Evolutionary conservation across 179 eudicot genomes (phyloP), one percentile per base, ranked within the genome.

Genomic region (Heliamphora pulchella): DNA sequence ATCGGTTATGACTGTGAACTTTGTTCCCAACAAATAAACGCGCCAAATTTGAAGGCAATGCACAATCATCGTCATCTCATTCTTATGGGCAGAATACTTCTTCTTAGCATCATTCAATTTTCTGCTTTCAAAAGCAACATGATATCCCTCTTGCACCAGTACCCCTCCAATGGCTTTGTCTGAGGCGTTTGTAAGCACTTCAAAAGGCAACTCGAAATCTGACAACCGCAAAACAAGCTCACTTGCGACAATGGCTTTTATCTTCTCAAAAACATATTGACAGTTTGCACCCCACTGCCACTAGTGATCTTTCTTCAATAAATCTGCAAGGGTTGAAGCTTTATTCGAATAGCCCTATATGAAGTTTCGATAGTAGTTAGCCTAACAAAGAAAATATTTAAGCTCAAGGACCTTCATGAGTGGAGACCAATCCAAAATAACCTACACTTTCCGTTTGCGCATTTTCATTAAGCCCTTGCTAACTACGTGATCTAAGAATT

Each of bases 151-250:
- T 41, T 66, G 67, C 7, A 81, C 43, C 0, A 76, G 41, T 1
- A 76, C 75, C 3, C 71, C 39, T 3, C 50, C 31, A 43, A 81
- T 55, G 0, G 76, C 76, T n/a, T 48, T 59, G 1, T 78, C 39
- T 0, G 17, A 78, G 5, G 78, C 84, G 73, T 78, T 81, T 0
- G 39, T 53, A 10, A 63, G 78, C 2, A 78, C 59, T 41, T 82
- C 54, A 46, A 69, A 76, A 3, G 31, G 68, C 3, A 47, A 39
- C 9, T 68, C 71, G 7, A 58, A 31, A 20, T 8, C 18, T 0
- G 57, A 46, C 59, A 62, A 18, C 2, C 47, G 7, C 13, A 81
- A 14, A 0, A 77, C 48, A 0, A 55, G 78, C 1, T 82, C 65
- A 0, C 7, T 8, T 0, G 66, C n/a, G 1, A 81, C 41, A 1